These are phyloP conservation scores for Paramecium biaurelia DNA, from an alignment of 73 alveolate species.

Conservation along the genomic window DNA sequence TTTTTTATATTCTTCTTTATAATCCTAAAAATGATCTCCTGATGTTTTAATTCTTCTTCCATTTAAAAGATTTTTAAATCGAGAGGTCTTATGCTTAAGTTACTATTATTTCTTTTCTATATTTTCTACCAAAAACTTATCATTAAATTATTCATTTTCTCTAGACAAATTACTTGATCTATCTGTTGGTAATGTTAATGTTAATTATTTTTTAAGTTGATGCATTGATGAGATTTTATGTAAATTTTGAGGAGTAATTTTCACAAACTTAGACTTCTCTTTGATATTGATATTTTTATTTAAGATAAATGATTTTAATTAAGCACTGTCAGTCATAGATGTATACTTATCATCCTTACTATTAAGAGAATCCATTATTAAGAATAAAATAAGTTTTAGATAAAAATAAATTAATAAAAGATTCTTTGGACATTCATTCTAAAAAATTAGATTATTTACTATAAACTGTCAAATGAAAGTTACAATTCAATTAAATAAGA, in stretches of 20 bases:
- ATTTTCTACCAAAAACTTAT: not conserved
- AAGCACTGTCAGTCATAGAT: not conserved
- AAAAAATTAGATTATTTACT: not conserved
- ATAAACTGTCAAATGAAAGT: not conserved
- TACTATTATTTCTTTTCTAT: not conserved
- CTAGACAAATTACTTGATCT: not conserved
- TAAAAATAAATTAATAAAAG: not conserved
- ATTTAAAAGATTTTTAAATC: not conserved
- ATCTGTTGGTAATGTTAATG: not conserved
- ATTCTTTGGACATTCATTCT: not conserved
- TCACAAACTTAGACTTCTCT: not conserved
- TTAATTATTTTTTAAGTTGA: not conserved
- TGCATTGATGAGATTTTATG: not conserved
- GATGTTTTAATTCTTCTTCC: not conserved
- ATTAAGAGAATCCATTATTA: not conserved
- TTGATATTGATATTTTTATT: not conserved
- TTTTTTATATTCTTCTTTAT: not conserved
- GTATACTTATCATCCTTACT: not conserved
- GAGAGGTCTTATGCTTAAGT: not conserved
- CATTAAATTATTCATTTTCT: not conserved
- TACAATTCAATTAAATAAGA: not conserved
- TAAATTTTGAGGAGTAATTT: not conserved
- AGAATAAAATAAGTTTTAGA: not conserved
- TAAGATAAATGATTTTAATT: not conserved
- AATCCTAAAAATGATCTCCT: not conserved